phyloP scores from a whole-genome alignment of 1,284 basidiomycete species.

The Heliocybe sulcata region DNA sequence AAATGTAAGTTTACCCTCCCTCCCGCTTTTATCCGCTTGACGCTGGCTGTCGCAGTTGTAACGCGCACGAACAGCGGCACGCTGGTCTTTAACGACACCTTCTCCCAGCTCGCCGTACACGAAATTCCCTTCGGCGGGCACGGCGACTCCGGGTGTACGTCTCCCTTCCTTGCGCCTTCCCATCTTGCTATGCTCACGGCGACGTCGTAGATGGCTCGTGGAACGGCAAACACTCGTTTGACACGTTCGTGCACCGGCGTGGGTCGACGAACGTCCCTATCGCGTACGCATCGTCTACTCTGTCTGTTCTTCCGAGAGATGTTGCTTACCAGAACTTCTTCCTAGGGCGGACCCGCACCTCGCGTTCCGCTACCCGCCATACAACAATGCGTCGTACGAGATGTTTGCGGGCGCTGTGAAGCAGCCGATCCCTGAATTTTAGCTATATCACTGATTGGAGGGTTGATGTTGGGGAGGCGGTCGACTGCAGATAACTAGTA shows the following conservation, averaged over 20 bases:
- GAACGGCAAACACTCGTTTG: constrained; percentile 36
- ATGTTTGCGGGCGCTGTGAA: constrained; percentile 13
- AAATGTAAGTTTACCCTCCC: constrained; percentile 23
- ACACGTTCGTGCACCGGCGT: constrained; percentile 39
- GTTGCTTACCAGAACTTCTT: background rate
- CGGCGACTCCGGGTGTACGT: constrained; percentile 39
- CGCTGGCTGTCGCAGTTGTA: constrained; percentile 29
- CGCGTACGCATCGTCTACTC: constrained; percentile 12
- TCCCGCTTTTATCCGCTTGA: constrained; percentile 9
- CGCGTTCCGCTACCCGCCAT: constrained; percentile 27
- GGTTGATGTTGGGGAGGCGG: no score
- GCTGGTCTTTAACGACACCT: constrained; percentile 44
- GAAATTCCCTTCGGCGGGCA: constrained; percentile 42
- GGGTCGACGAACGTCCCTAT: constrained; percentile 32
- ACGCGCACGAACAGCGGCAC: constrained; percentile 41
- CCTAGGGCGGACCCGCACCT: constrained; percentile 23
- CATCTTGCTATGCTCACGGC: background rate
- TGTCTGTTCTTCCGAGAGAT: constrained; percentile 6
- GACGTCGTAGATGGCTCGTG: constrained; percentile 32
- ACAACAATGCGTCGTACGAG: constrained; percentile 27
- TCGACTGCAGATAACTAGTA: no score
- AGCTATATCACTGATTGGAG: no score
- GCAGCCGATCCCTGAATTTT: background rate
- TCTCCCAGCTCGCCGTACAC: constrained; percentile 36
- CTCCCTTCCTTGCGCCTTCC: background rate